A percentile compares a stretch with the other conserved stretches of the same genome.
These are phyloP conservation scores for Venturia aucupariae DNA, from an alignment of 2,329 filamentous ascomycete genomes.

Conservation along the genomic window DNA sequence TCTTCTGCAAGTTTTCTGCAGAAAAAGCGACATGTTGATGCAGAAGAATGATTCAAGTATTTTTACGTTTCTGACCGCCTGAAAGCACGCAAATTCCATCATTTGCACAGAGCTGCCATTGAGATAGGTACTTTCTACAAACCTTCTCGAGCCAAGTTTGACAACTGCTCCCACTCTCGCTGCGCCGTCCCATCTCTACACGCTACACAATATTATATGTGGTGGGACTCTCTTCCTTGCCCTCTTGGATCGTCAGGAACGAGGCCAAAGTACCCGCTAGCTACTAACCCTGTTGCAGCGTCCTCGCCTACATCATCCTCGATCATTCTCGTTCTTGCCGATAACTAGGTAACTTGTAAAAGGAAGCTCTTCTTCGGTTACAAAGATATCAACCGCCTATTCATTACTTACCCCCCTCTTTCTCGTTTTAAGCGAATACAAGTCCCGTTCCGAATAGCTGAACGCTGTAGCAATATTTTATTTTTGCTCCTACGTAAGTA, in stretches of 20 bases:
- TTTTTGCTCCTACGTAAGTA: slow-evolving; percentile 41
- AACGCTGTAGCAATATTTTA: slow-evolving; percentile 48
- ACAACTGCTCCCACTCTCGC: slow-evolving; percentile 41
- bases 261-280: slow-evolving; percentile 39
- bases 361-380: slow-evolving; percentile 40
- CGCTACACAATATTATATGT: slow-evolving; percentile 39
- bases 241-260: slow-evolving; percentile 35
- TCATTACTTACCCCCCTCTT: slow-evolving; percentile 18
- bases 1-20: slow-evolving; percentile 1
- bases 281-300: slow-evolving; percentile 43
- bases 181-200: slow-evolving; percentile 43
- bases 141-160: slow-evolving; percentile 28
- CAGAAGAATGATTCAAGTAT: too few species aligned
- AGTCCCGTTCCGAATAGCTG: slow-evolving; percentile 52
- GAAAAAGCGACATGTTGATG: not conserved
- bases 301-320: slow-evolving; percentile 30
- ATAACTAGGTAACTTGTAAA: slow-evolving; percentile 52
- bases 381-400: slow-evolving; percentile 47
- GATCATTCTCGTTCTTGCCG: slow-evolving; percentile 55
- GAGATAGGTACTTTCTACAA: slow-evolving; percentile 34
- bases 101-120: slow-evolving; percentile 36
- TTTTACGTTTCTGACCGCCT: too few species aligned
- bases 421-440: slow-evolving; percentile 31
- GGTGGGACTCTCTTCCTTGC: slow-evolving; percentile 25
- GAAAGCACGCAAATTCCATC: slow-evolving; percentile 23